Evolutionary conservation across 306 rosid genomes (phyloP).

Genomic region (Rosa lucieae): DNA sequence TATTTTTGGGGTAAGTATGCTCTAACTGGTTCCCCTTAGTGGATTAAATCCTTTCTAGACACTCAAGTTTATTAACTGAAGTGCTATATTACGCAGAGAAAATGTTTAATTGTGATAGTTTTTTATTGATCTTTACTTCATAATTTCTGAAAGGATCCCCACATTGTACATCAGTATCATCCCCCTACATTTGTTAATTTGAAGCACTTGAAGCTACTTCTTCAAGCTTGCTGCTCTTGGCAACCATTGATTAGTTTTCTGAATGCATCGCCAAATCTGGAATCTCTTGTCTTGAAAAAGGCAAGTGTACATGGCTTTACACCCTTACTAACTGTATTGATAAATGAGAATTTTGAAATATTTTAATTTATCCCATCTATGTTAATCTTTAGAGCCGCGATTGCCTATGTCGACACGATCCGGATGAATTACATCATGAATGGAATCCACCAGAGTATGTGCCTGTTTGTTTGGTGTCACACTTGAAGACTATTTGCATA

Average conservation of each 20-base stretch:
- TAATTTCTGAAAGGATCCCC: neutral
- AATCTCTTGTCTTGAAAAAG: neutral
- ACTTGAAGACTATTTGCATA: neutral
- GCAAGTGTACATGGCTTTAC: neutral
- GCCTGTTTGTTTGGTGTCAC: neutral
- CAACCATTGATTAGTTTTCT: neutral
- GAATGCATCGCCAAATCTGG: constrained; percentile 1
- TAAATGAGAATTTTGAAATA: neutral
- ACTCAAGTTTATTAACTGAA: neutral
- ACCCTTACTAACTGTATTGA: neutral
- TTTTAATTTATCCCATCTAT: neutral
- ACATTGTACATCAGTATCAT: neutral
- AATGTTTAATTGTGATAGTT: neutral
- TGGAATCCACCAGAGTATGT: constrained; percentile 2
- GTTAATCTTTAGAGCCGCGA: neutral
- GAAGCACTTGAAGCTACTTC: neutral
- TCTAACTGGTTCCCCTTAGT: neutral
- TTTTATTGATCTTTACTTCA: neutral
- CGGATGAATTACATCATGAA: neutral
- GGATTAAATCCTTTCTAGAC: neutral
- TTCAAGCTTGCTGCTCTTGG: constrained; percentile 2
- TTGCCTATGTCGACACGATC: neutral
- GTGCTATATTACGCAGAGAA: neutral
- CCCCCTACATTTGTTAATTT: neutral
- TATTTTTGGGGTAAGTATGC: constrained; percentile 2